phyloP scores from a whole-genome alignment of 1,284 basidiomycete genomes.

The Apiotrichum sp. region DNA sequence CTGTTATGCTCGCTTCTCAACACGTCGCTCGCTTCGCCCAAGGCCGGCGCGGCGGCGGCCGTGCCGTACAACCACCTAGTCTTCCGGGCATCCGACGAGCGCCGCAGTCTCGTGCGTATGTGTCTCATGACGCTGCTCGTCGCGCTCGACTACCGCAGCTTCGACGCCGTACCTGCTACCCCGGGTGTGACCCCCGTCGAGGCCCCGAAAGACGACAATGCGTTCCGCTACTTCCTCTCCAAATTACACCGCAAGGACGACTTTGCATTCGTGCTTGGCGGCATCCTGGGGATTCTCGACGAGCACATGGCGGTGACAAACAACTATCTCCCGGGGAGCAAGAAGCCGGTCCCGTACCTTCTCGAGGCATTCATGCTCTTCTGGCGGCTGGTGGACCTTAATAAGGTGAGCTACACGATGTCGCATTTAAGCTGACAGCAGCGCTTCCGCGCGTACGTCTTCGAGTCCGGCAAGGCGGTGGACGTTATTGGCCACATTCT shows the following conservation, averaged over 20 bases:
- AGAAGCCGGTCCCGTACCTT: constrained; percentile 70
- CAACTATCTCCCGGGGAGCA: constrained; percentile 72
- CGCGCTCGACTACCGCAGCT: constrained; percentile 71
- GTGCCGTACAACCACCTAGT: constrained; percentile 83
- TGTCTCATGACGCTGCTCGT: constrained; percentile 70
- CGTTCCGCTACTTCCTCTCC: constrained; percentile 81
- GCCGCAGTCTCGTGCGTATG: constrained; percentile 62
- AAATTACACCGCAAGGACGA: constrained; percentile 88
- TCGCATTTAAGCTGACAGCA: constrained; percentile 35
- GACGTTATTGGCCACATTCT: constrained; percentile 71
- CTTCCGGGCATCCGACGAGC: constrained; percentile 71
- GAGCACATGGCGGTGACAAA: constrained; percentile 67
- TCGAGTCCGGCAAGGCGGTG: constrained; percentile 70
- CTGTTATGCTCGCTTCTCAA: constrained; percentile 86
- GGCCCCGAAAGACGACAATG: constrained; percentile 59
- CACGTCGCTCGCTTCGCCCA: constrained; percentile 64
- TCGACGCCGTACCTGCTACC: constrained; percentile 5
- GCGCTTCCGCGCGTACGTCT: constrained; percentile 74
- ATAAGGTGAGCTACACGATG: constrained; percentile 58
- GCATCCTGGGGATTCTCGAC: constrained; percentile 63
- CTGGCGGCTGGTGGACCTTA: constrained; percentile 85
- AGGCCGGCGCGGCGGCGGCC: constrained; percentile 48
- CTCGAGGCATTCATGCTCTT: constrained; percentile 78
- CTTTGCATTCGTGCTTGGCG: constrained; percentile 71
- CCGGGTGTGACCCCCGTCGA: constrained; percentile 9